Evolutionary conservation across 2,329 filamentous ascomycete species (phyloP).

Genomic region (Fusarium sp.): DNA sequence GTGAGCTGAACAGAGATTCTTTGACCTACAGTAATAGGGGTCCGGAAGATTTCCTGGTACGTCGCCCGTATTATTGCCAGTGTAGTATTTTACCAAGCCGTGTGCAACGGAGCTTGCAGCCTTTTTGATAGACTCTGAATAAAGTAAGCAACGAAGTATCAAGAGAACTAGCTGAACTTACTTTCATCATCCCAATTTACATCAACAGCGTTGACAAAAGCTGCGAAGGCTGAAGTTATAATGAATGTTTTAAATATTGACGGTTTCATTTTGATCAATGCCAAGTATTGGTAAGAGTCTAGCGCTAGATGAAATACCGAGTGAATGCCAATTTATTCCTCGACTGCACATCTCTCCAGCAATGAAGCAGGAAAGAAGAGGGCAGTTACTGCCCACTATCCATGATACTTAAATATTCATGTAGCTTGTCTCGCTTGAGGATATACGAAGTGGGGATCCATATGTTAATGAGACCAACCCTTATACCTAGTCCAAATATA

Average conservation of each 20-base stretch:
- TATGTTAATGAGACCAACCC: not conserved
- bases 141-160: not conserved
- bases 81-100: conserved; percentile 63
- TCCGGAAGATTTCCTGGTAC: conserved; percentile 68
- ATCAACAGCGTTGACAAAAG: conserved; percentile 20
- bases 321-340: not conserved
- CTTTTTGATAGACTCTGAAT: conserved; percentile 62
- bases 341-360: not conserved
- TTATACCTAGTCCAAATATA: not conserved
- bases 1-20: conserved; percentile 33
- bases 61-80: conserved; percentile 70
- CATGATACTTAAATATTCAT: not conserved
- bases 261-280: not conserved
- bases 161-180: conserved; percentile 3
- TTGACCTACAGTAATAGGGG: conserved; percentile 70
- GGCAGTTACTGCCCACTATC: not conserved
- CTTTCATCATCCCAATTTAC: conserved; percentile 45
- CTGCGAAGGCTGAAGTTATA: not conserved
- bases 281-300: too few relatives aligned
- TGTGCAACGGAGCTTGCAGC: conserved; percentile 62
- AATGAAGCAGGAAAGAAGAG: not conserved
- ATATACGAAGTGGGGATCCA: not conserved
- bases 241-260: not conserved
- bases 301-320: not conserved
- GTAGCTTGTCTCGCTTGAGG: not conserved